These are phyloP conservation scores for Penicillium expansum DNA, from an alignment of 2,329 filamentous ascomycete species.

Conservation along the genomic window DNA sequence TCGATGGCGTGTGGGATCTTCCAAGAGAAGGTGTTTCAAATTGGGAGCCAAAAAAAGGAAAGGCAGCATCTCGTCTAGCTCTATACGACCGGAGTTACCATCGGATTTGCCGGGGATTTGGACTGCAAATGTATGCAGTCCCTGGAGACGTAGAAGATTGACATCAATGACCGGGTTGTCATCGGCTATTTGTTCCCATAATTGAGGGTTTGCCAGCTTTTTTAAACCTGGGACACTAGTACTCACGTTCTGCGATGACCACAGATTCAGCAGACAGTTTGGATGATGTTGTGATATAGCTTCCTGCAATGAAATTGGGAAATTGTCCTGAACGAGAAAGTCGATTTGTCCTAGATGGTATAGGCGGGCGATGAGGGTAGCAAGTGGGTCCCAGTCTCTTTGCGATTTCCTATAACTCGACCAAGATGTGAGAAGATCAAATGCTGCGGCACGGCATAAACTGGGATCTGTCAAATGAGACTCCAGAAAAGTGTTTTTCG, in stretches of 20 bases:
- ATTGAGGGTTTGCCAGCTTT: neutral
- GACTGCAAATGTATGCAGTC: constrained; percentile 1
- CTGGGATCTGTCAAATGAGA: neutral
- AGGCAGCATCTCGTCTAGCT: neutral
- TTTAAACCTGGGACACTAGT: neutral
- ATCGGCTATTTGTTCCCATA: neutral
- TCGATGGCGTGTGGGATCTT: too few species aligned
- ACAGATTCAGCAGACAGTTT: constrained; percentile 1
- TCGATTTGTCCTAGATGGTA: constrained; percentile 1
- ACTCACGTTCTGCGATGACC: neutral
- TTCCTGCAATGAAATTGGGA: neutral
- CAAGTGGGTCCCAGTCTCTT: constrained; percentile 3
- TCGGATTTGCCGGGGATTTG: neutral
- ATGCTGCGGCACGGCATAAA: neutral
- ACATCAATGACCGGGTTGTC: neutral
- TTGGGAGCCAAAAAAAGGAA: constrained; percentile 1
- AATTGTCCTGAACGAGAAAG: neutral
- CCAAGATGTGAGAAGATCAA: neutral
- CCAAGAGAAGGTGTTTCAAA: constrained; percentile 7
- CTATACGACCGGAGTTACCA: neutral
- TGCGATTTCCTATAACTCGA: neutral
- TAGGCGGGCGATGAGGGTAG: constrained; percentile 3
- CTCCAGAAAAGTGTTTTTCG: constrained; percentile 4
- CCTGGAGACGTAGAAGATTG: constrained; percentile 1
- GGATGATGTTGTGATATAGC: constrained; percentile 6